Evolutionary conservation across 164 flowering plant species (phyloP), one percentile per base, ranked within the genome.

Genomic region (Warburgia ugandensis): DNA sequence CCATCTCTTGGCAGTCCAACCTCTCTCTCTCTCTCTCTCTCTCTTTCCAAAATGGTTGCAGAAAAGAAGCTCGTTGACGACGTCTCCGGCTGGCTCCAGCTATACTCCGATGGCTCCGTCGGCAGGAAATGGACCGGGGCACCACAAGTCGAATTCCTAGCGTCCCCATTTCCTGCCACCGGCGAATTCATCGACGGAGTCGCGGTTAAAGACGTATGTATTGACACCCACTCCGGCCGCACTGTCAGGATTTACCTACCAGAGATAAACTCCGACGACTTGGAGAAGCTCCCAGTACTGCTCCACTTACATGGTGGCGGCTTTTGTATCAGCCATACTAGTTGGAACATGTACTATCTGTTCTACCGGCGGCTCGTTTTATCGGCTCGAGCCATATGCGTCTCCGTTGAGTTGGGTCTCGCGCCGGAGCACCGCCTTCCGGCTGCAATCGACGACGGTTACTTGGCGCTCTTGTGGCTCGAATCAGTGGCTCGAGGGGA

Each of bases 351-450:
- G 83, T 88, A 88, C 70, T 77, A 84, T 45, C 33, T 61, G 5
- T 39, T 72, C 6, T 87, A 87, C 67, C 14, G 74, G 0, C 60
- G 73, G 33, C 71, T 88, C 0, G 84, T 71, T 0, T 62, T 58
- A 2, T 29, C 52, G 0, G 69, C 71, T n/a, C 32, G 56, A 14
- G 81, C 70, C 62, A 57, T 77, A 14, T 50, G 61, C 37, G 79
- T 84, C 22, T 84, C 94, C 1, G 81, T 72, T 28, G 69, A 56
- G 54, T 64, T 79, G 33, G 71, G 79, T 6, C 84, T 33, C 0
- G 94, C 97, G 0, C 94, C 97, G 0, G 97, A 85, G 62, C 62
- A 83, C 68, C 81, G 78, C 22, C 86, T 85, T 38, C 97, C 94
- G 0, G 91, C 91, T 2, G 82, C 86, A 3, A 53, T 68, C 41